Conservation (phyloP, 2,329 filamentous ascomycete species). For the Trichoderma sp. region DNA sequence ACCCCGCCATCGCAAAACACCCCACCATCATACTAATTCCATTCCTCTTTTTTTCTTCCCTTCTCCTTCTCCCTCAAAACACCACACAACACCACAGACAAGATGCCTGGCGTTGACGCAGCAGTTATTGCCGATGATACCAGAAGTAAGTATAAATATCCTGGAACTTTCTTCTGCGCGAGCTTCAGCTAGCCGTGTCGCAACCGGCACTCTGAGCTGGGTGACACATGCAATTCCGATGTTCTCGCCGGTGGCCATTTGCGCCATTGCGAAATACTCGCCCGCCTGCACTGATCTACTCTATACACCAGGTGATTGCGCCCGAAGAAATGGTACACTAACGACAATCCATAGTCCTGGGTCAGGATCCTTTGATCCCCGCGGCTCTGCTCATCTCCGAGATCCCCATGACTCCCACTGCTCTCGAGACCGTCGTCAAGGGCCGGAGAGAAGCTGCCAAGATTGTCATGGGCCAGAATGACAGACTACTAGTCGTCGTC, state of each 20-base stretch:
- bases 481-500: slow-evolving; percentile 90
- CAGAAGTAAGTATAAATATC: slow-evolving; percentile 35
- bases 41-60: neutral
- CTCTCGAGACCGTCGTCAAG: slow-evolving; percentile 67
- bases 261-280: neutral
- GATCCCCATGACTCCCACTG: slow-evolving; percentile 66
- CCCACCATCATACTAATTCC: slow-evolving; percentile 1
- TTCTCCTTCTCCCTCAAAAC: neutral
- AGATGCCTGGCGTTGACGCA: slow-evolving; percentile 44
- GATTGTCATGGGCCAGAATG: slow-evolving; percentile 75
- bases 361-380: slow-evolving; percentile 90
- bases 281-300: neutral
- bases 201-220: neutral
- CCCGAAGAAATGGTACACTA: slow-evolving; percentile 16
- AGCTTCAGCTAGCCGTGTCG: neutral
- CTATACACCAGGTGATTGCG: neutral
- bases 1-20: slow-evolving; percentile 11
- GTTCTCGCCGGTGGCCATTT: neutral
- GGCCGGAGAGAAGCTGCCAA: slow-evolving; percentile 67
- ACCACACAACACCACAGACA: slow-evolving; percentile 20
- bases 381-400: slow-evolving; percentile 84
- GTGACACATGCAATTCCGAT: neutral
- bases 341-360: slow-evolving; percentile 64
- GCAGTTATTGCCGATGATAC: slow-evolving; percentile 46
- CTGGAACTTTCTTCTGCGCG: neutral